A percentile compares a stretch with the other conserved stretches of the same genome.
Evolutionary conservation across 768 basidiomycete species (phyloP).

Genomic region (Amyloporia xantha): DNA sequence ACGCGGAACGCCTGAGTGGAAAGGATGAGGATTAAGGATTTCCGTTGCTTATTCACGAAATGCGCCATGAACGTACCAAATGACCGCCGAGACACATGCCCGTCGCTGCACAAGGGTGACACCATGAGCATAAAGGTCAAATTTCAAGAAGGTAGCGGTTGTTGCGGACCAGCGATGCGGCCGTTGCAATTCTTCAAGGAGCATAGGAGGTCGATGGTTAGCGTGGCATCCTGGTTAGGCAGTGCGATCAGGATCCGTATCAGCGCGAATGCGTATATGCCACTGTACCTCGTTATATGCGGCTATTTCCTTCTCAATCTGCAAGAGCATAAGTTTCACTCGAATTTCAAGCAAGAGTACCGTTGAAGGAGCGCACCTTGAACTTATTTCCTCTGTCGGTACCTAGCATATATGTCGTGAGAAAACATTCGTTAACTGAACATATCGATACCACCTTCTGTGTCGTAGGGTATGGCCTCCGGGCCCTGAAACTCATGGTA

Average conservation of each 20-base stretch:
- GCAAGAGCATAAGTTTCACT: neutral
- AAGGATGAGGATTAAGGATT: neutral
- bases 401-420: conserved; percentile 32
- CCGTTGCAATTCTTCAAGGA: conserved; percentile 84
- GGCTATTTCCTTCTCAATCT: conserved; percentile 84
- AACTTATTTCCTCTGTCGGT: conserved; percentile 90
- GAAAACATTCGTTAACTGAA: neutral
- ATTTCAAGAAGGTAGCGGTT: neutral
- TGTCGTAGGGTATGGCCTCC: conserved; percentile 83
- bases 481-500: conserved; percentile 94
- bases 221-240: conserved; percentile 63
- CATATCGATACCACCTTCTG: conserved; percentile 69
- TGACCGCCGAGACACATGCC: conserved; percentile 92
- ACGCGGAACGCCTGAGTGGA: conserved; percentile 44
- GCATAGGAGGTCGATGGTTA: conserved; percentile 68
- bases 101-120: conserved; percentile 51
- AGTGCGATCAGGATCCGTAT: neutral
- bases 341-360: neutral
- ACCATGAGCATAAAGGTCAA: conserved; percentile 8
- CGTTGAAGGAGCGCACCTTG: conserved; percentile 46
- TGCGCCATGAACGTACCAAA: conserved; percentile 44
- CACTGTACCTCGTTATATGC: conserved; percentile 80
- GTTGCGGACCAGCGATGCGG: conserved; percentile 66
- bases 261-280: too few relatives aligned
- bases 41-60: neutral